Evolutionary conservation across 257 asterid species (phyloP).

Genomic region (Petrea volubilis): DNA sequence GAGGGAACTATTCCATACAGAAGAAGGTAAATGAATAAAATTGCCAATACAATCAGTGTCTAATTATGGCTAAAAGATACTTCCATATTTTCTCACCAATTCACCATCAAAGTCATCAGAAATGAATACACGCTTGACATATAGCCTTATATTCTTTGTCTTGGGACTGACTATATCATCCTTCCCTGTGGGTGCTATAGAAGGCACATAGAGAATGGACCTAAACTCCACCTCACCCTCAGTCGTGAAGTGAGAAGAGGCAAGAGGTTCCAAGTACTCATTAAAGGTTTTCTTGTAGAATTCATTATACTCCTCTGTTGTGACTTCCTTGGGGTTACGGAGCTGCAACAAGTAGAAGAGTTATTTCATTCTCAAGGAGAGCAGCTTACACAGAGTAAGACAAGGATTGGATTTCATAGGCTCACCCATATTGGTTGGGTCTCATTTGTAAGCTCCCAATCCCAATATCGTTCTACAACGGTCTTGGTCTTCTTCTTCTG

Average conservation of each 20-base stretch:
- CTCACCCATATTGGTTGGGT: conserved; percentile 98
- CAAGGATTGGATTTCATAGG: conserved; percentile 13
- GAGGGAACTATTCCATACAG: conserved; percentile 71
- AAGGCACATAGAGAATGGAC: conserved; percentile 85
- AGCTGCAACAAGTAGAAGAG: conserved; percentile 57
- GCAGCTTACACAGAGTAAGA: neutral
- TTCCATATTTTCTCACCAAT: conserved; percentile 63
- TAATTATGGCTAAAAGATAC: neutral
- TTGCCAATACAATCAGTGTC: neutral
- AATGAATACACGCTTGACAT: conserved; percentile 91
- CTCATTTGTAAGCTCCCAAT: conserved; percentile 96
- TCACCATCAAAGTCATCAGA: conserved; percentile 99
- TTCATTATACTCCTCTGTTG: conserved; percentile 87
- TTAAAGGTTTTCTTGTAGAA: conserved; percentile 92
- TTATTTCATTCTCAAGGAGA: conserved; percentile 6
- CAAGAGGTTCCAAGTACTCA: conserved; percentile 92
- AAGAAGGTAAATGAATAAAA: conserved; percentile 17
- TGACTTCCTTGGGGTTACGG: conserved; percentile 89
- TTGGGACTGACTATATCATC: conserved; percentile 82
- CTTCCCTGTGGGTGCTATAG: conserved; percentile 73
- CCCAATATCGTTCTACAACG: conserved; percentile 93
- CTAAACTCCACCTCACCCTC: conserved; percentile 99
- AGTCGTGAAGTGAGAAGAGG: conserved; percentile 95
- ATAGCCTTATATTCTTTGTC: conserved; percentile 91
- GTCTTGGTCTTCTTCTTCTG: conserved; percentile 96